A percentile compares a stretch with the other conserved stretches of the same genome.
These are phyloP conservation scores for Polyporus arcularius DNA, from an alignment of 768 basidiomycete genomes.

Conservation along the genomic window DNA sequence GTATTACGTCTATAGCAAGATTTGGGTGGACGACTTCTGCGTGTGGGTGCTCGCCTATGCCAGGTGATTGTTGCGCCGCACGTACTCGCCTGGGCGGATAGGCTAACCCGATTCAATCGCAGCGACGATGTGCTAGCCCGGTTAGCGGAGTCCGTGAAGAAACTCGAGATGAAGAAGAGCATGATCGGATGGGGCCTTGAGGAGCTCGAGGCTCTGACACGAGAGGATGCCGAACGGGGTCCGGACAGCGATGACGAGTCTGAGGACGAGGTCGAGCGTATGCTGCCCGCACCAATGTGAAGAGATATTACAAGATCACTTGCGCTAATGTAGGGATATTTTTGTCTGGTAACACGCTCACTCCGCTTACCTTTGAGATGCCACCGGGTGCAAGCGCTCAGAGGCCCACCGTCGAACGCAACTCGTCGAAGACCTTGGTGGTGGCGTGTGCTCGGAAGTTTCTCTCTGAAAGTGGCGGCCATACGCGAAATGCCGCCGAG, in stretches of 20 bases:
- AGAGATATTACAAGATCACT: background rate
- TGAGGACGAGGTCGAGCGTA: conserved; percentile 31
- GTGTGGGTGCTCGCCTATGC: conserved; percentile 75
- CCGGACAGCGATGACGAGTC: conserved; percentile 76
- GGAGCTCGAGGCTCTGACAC: conserved; percentile 60
- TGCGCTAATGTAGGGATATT: background rate
- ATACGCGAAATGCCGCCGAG: too few relatives aligned
- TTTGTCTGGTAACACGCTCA: too few relatives aligned
- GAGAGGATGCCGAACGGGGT: conserved; percentile 36
- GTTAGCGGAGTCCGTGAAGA: conserved; percentile 46
- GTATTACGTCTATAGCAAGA: conserved; percentile 86
- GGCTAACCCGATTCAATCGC: background rate
- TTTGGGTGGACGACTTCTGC: conserved; percentile 86
- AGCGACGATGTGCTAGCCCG: conserved; percentile 60
- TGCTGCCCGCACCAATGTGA: conserved; percentile 26
- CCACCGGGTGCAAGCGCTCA: too few relatives aligned
- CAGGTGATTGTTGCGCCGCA: conserved; percentile 49
- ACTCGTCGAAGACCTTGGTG: too few relatives aligned
- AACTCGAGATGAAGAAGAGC: conserved; percentile 49
- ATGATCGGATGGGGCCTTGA: conserved; percentile 73
- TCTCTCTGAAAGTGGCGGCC: too few relatives aligned
- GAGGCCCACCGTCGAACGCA: too few relatives aligned
- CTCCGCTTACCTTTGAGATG: too few relatives aligned
- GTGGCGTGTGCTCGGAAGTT: too few relatives aligned
- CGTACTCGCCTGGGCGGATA: background rate